Base-by-base conservation (phyloP, 2,329 filamentous ascomycete genomes). In the Geosmithia flava region DNA sequence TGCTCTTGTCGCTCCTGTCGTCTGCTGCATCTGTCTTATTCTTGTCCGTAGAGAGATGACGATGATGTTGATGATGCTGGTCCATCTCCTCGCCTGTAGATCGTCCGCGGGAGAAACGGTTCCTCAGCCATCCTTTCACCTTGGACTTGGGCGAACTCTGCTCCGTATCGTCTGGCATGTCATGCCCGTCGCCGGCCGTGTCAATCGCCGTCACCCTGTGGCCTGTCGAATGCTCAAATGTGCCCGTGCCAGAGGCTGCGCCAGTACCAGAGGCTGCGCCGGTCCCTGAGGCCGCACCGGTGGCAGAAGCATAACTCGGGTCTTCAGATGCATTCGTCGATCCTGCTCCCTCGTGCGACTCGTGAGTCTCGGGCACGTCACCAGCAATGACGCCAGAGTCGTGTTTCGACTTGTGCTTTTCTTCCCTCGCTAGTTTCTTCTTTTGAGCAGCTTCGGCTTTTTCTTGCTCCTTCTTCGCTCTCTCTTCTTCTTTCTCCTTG, bases 41-140 rank as follows among this genome's bases (percentile, higher is more conserved):
- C 23, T 27, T 27, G 23, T 27, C 23, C 23, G 23, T 27, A 8
- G 23, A 5, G n/a, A n/a, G n/a, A n/a, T n/a, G n/a, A n/a, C n/a
- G n/a, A 4, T 27, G 23, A 27, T 27, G 4, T 5, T 27, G 23
- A 8, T 27, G 23, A 27, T 27, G 8, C 23, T 27, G 23, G 23
- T 27, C 23, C 5, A 37, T 13, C 11, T 37, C 33, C 16, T 68
- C 66, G 7, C 63, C 59, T 0, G 66, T 48, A 2, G 68, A 66
- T 49, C 68, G 71, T 8, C 67, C 61, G 5, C 65, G 63, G 0
- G 67, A 69, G 51, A 80, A 73, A 6, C 69, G 72, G 20, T 70
- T 72, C 58, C 73, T 78, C 48, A 80, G 65, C 76, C 76, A 80
- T 40, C 66, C 68, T 53, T 70, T 77, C 42, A 76, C 69, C 51